Evolutionary conservation across 345 rosid genomes (phyloP).

Genomic region (Corymbia maculata): DNA sequence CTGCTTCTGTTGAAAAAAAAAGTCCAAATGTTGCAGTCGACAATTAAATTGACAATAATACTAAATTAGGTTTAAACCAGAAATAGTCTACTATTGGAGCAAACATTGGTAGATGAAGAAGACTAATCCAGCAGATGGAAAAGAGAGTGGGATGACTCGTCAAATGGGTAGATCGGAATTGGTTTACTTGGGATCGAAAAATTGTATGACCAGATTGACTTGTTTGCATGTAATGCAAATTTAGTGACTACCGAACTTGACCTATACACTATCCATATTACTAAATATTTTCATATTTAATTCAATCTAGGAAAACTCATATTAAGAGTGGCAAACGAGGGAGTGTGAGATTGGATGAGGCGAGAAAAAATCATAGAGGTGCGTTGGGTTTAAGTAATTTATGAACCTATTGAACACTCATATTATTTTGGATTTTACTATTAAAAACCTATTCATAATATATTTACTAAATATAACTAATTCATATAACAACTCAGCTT

Average conservation of each 20-base stretch:
- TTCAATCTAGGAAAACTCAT: no score
- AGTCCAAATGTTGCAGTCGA: background rate
- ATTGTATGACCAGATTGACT: no score
- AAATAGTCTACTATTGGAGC: background rate
- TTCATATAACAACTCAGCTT: background rate
- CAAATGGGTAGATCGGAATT: background rate
- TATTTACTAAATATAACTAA: no score
- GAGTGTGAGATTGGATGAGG: background rate
- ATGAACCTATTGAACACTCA: background rate
- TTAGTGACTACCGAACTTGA: background rate
- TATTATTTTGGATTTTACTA: background rate
- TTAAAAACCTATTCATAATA: background rate
- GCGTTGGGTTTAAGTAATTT: background rate
- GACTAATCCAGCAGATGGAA: background rate
- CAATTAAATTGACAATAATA: background rate
- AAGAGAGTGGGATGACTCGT: background rate
- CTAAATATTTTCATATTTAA: no score
- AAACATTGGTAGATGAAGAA: background rate
- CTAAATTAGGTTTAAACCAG: background rate
- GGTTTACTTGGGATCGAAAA: background rate
- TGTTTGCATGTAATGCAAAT: background rate
- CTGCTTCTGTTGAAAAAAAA: background rate
- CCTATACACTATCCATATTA: no score
- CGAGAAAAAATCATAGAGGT: background rate
- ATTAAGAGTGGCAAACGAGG: background rate